Base-by-base conservation (phyloP, 495 filamentous ascomycete genomes). In the Podospora australis region DNA sequence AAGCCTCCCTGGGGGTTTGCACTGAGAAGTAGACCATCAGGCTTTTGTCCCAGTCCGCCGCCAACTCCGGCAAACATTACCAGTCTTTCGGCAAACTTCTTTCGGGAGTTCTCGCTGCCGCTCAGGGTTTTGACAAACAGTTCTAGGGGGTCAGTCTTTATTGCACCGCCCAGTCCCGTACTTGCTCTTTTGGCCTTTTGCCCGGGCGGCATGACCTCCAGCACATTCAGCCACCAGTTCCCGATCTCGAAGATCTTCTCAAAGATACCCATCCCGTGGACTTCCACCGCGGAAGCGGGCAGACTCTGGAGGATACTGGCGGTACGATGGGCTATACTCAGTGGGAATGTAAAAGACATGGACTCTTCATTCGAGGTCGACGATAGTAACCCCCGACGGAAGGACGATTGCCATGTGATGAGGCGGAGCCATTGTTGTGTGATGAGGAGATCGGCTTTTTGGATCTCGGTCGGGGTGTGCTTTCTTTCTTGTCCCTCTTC, bases 351-450 rank as follows among this genome's bases (percentile, higher is more conserved):
- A 17, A 36, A 36, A n/a, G n/a, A 17, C 32, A 36, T 36, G 32
- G n/a, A 16, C n/a, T 36, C 32, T 4, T 14, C 62, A 65, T 2
- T 68, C 62, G 23, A 82, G 25, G 78, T 70, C 22, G 67, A 53
- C 51, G 79, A 73, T 0, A 80, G 74, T 0, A 79, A 69, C 17
- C 70, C 64, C 54, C 76, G 69, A 0, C 67, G 70, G 69, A 81
- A 78, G 5, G 78, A 78, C 19, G 77, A 61, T 39, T 77, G 80
- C 80, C 80, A 83, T 51, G 81, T 71, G 53, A 81, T 77, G 0
- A 75, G 66, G 17, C 77, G 71, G 0, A 83, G 70, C 80, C 80
- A 83, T 53, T 83, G 78, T 52, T 78, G 75, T 0, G 78, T 82
- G 46, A 81, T 71, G 44, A 77, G 66, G 19, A 82, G 73, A 53